phyloP scores from a whole-genome alignment of 2,329 filamentous ascomycete species.

The Chalaropsis thielavioides region DNA sequence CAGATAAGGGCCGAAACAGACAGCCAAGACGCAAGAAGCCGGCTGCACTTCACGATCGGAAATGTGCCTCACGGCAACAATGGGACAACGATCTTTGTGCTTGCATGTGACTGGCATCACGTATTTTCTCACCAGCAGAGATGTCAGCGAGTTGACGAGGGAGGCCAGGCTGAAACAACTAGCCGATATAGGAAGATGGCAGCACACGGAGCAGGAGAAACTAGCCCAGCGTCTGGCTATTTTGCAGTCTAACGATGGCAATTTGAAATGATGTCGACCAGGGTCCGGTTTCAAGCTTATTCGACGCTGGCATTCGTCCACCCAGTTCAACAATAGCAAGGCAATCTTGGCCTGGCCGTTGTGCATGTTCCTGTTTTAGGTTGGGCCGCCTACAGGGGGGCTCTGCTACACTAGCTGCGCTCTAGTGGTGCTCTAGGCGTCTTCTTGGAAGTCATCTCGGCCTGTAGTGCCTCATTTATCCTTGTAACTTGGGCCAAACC shows the following conservation, averaged over 20 bases:
- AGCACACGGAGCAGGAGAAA: not conserved
- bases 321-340: not conserved
- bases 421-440: not conserved
- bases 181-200: not conserved
- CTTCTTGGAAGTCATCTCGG: not conserved
- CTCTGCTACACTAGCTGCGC: not conserved
- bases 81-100: not conserved
- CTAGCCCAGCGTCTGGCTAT: not conserved
- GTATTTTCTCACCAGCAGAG: not conserved
- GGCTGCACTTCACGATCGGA: not conserved
- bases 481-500: not conserved
- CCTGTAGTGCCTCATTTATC: not conserved
- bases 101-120: not conserved
- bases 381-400: not conserved
- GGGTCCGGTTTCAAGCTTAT: slow-evolving; percentile 3
- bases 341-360: not conserved
- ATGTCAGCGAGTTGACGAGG: not conserved
- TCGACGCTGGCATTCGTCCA: not conserved
- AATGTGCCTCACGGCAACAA: not conserved
- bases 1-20: not conserved
- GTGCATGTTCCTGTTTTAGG: not conserved
- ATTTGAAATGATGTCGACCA: not conserved
- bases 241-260: not conserved
- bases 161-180: not conserved
- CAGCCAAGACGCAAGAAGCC: not conserved